Percentiles rank a stretch among this genome's conserved stretches.
These are phyloP conservation scores for Senecio squalidus DNA, from an alignment of 140 eudicot genomes.

Conservation along the genomic window DNA sequence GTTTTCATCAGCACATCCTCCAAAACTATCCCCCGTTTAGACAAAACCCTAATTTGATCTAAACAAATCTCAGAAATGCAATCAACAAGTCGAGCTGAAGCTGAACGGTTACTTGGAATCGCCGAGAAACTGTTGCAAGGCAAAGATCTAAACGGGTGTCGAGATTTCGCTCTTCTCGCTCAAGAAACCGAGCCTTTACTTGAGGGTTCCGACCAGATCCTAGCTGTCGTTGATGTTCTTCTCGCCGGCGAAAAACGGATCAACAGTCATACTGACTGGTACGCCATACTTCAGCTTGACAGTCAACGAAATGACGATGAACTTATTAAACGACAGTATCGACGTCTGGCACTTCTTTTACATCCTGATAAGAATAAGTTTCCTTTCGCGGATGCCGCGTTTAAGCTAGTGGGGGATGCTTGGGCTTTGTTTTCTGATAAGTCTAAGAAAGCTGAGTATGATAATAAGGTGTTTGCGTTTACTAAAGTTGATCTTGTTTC, in stretches of 20 bases:
- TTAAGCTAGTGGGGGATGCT: conserved; percentile 73
- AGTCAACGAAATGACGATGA: conserved; percentile 47
- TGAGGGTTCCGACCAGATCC: conserved; percentile 88
- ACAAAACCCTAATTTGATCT: conserved; percentile 20
- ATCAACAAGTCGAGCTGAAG: conserved; percentile 72
- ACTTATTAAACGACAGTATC: conserved; percentile 61
- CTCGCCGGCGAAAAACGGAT: conserved; percentile 63
- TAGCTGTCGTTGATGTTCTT: conserved; percentile 78
- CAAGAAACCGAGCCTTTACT: conserved; percentile 89
- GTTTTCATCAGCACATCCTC: too few species aligned
- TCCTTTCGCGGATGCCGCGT: conserved; percentile 69
- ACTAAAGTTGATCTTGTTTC: conserved; percentile 48
- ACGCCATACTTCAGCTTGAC: conserved; percentile 61
- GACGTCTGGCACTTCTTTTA: conserved; percentile 70
- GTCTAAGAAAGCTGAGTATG: conserved; percentile 36
- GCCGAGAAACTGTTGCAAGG: conserved; percentile 75
- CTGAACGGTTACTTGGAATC: conserved; percentile 77
- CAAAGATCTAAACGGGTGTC: conserved; percentile 57
- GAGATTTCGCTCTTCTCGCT: conserved; percentile 79
- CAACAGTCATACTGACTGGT: conserved; percentile 56
- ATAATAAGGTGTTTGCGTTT: conserved; percentile 35
- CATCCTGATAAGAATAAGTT: conserved; percentile 79
- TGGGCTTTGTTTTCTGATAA: conserved; percentile 67
- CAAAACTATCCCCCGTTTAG: too few species aligned
- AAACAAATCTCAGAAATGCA: conserved; percentile 24